Base-by-base conservation (phyloP, 495 filamentous ascomycete species). In the Trichoderma asperelloides region DNA sequence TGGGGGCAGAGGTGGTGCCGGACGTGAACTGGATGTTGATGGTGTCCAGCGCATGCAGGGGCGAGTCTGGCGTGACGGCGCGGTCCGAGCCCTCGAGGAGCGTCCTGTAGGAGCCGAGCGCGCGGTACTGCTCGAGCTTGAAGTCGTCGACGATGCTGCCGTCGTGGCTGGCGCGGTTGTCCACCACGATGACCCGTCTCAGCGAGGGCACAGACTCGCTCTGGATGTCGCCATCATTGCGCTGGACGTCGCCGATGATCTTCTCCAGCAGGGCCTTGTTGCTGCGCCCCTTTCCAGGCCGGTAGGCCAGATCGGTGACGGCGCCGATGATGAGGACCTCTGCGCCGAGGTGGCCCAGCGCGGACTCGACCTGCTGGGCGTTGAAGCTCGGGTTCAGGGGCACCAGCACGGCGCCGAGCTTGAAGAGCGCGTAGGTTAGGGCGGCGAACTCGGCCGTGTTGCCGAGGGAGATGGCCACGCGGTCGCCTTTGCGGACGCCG, bases 21-120 rank as follows among this genome's bases (percentile, higher is more conserved):
- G 90, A 94, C 9, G 95, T 98, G 77, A 97, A 98, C 73, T 98
- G 95, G 70, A 98, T 96, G 74, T 97, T 97, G 57, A 96, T 87
- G 3, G 90, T 86, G 18, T 98, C 95, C 67, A 86, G 72, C 0
- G 85, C 79, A 15, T 80, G 77, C 21, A 97, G 81, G 1, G 79
- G 74, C 51, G 75, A 18, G 71, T 82, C 81, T 0, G 83, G 79
- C 27, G 63, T 70, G 13, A 83, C 65, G 2, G 73, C 41, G 74
- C 82, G 49, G 75, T 75, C 27, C 7, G 60, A 63, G 23, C 45
- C 68, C 45, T 81, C 77, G 15, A 85, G 66, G 16, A 90, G 74
- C 27, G 82, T 69, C 3, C 85, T 77, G 70, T 87, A 96, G 0
- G 79, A 80, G 0, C 82, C 88, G 5, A 82, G 70, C 3, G 73